A percentile compares a stretch with the other conserved stretches of the same genome.
Evolutionary conservation across 805 yeast species (phyloP).

Genomic region (Debaryomyces castellii): DNA sequence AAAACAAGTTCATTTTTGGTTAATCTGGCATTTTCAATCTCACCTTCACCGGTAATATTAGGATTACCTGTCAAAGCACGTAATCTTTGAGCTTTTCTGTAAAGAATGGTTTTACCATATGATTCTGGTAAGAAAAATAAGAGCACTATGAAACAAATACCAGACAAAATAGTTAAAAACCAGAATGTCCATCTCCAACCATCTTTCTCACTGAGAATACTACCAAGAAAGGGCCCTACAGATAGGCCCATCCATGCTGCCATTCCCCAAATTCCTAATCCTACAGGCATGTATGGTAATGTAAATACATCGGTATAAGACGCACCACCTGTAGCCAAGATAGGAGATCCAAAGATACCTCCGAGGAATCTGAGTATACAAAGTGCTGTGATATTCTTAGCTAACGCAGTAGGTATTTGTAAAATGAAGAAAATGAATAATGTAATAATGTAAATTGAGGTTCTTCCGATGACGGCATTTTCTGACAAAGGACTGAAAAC

Average conservation of each 20-base stretch:
- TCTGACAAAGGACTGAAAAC: constrained; percentile 56
- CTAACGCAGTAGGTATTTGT: constrained; percentile 53
- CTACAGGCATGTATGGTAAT: constrained; percentile 39
- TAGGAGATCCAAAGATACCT: constrained; percentile 53
- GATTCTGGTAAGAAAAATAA: constrained; percentile 44
- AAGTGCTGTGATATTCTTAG: constrained; percentile 46
- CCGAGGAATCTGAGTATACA: constrained; percentile 47
- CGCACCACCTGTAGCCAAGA: constrained; percentile 55
- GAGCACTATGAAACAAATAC: constrained; percentile 13
- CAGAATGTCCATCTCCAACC: constrained; percentile 53
- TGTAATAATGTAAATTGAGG: constrained; percentile 43
- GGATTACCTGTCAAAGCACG: constrained; percentile 43
- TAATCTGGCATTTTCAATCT: constrained; percentile 27
- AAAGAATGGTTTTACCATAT: constrained; percentile 38
- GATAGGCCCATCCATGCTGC: constrained; percentile 52
- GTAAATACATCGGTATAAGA: constrained; percentile 45
- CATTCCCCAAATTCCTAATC: constrained; percentile 48
- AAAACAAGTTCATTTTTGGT: constrained; percentile 3
- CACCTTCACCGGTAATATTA: constrained; percentile 34
- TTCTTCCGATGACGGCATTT: constrained; percentile 49
- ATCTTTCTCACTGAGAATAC: constrained; percentile 39
- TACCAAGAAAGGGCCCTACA: constrained; percentile 55
- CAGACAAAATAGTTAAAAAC: constrained; percentile 39
- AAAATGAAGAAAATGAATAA: constrained; percentile 44
- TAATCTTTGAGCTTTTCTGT: constrained; percentile 43